A percentile compares a stretch with the other conserved stretches of the same genome.
Conservation (phyloP, 106 monocot species). For the Allium cepa region DNA sequence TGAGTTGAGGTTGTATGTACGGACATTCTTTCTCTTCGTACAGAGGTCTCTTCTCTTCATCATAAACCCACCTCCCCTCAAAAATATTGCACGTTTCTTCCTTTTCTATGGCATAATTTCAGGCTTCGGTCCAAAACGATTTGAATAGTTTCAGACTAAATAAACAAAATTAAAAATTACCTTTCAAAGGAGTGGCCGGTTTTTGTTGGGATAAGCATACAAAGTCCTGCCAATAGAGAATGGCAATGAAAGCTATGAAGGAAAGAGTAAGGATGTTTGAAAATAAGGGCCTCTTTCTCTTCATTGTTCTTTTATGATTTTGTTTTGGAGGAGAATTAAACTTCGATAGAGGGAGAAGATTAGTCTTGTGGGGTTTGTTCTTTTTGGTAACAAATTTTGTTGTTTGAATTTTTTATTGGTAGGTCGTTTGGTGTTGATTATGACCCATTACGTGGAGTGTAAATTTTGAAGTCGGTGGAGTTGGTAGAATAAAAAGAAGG, state of each 20-base stretch:
- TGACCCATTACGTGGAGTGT: too few relatives aligned
- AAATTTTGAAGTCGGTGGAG: too few relatives aligned
- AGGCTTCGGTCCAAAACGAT: not conserved
- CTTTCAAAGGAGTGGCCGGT: not conserved
- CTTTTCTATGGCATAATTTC: slow-evolving; percentile 25
- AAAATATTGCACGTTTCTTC: slow-evolving; percentile 35
- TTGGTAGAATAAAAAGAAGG: too few relatives aligned
- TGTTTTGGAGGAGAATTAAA: too few relatives aligned
- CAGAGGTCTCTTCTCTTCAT: slow-evolving; percentile 28
- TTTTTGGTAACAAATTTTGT: too few relatives aligned
- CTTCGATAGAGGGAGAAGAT: too few relatives aligned
- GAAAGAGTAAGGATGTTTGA: slow-evolving; percentile 23
- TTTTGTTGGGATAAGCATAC: slow-evolving; percentile 1
- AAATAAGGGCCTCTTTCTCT: slow-evolving; percentile 9
- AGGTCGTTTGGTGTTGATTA: too few relatives aligned
- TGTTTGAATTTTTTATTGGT: too few relatives aligned
- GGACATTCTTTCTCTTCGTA: slow-evolving; percentile 52
- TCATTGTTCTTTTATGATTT: too few relatives aligned
- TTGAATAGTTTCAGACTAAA: not conserved
- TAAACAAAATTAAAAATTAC: not conserved
- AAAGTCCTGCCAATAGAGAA: slow-evolving; percentile 45
- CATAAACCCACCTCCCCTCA: slow-evolving; percentile 52
- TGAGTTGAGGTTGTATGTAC: slow-evolving; percentile 74
- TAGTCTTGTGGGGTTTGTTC: too few relatives aligned
- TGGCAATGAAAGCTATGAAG: slow-evolving; percentile 30